phyloP scores from a whole-genome alignment of 306 rosid species.

The Echinosophora koreensis region DNA sequence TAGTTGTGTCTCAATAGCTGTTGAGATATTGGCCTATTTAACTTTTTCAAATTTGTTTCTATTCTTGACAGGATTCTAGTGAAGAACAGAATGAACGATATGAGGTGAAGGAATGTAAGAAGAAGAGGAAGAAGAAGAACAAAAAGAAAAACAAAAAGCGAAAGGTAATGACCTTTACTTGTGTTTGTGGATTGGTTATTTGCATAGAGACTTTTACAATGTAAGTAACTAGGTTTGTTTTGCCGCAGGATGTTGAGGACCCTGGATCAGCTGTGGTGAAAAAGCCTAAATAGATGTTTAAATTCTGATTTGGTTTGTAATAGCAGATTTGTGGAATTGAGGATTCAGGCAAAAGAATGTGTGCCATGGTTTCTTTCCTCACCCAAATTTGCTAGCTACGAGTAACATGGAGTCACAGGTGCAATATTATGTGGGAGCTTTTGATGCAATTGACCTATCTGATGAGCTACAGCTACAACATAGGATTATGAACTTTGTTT shows the following conservation, averaged over 20 bases:
- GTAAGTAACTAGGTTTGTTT: constrained; percentile 38
- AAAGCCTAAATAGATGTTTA: constrained; percentile 58
- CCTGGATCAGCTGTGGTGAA: constrained; percentile 51
- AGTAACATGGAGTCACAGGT: constrained; percentile 22
- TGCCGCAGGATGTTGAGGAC: constrained; percentile 58
- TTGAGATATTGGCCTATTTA: constrained; percentile 22
- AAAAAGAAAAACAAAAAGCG: constrained; percentile 62
- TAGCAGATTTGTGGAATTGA: constrained; percentile 14
- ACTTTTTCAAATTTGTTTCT: constrained; percentile 15
- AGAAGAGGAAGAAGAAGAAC: constrained; percentile 53
- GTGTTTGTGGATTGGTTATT: constrained; percentile 37
- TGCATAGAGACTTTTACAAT: constrained; percentile 17
- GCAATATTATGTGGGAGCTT: background rate
- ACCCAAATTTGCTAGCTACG: background rate
- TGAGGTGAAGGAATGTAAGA: constrained; percentile 56
- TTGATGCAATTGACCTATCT: constrained; percentile 9
- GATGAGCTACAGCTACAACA: background rate
- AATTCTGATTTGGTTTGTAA: constrained; percentile 50
- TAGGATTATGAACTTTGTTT: constrained; percentile 24
- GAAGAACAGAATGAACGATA: constrained; percentile 50
- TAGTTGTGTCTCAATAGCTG: constrained; percentile 13
- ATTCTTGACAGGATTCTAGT: constrained; percentile 56
- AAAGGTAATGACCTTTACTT: constrained; percentile 53
- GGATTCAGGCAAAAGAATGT: constrained; percentile 40
- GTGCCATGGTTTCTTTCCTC: constrained; percentile 43